These are phyloP conservation scores for Pichia sporocuriosa DNA, from an alignment of 805 yeast genomes.

Conservation along the genomic window DNA sequence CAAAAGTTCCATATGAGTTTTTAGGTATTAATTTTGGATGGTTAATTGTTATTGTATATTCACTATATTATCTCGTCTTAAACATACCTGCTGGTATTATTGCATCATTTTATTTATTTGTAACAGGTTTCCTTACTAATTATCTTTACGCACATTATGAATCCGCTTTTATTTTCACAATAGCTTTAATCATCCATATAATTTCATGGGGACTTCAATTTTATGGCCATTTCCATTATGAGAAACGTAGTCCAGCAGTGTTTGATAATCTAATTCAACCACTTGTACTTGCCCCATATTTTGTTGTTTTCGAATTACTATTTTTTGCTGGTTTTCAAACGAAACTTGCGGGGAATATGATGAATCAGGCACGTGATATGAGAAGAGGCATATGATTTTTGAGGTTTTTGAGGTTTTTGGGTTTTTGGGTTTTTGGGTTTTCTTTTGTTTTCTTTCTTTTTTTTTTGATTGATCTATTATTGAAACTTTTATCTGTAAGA, in stretches of 20 bases:
- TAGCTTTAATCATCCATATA: conserved; percentile 39
- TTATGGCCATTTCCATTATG: conserved; percentile 80
- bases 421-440: not conserved
- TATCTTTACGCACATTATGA: conserved; percentile 14
- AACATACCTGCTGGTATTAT: conserved; percentile 47
- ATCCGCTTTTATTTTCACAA: conserved; percentile 17
- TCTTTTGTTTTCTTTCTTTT: not conserved
- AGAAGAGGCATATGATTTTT: not conserved
- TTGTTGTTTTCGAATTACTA: conserved; percentile 72
- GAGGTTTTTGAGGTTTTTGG: not conserved
- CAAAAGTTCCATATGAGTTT: not conserved
- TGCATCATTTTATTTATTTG: conserved; percentile 31
- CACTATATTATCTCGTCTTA: conserved; percentile 51
- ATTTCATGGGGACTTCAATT: conserved; percentile 78
- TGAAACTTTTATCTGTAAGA: not conserved
- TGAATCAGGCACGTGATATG: conserved; percentile 36
- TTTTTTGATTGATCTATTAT: not conserved
- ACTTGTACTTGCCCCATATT: conserved; percentile 83
- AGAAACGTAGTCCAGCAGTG: conserved; percentile 79
- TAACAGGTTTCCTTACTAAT: conserved; percentile 16
- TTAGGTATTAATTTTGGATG: conserved; percentile 17
- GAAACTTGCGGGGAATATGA: conserved; percentile 45
- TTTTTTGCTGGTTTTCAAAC: conserved; percentile 58
- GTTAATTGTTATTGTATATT: conserved; percentile 44
- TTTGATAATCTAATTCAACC: conserved; percentile 81